Conservation (phyloP, 2,329 filamentous ascomycete species). For the Colletotrichum salicis region DNA sequence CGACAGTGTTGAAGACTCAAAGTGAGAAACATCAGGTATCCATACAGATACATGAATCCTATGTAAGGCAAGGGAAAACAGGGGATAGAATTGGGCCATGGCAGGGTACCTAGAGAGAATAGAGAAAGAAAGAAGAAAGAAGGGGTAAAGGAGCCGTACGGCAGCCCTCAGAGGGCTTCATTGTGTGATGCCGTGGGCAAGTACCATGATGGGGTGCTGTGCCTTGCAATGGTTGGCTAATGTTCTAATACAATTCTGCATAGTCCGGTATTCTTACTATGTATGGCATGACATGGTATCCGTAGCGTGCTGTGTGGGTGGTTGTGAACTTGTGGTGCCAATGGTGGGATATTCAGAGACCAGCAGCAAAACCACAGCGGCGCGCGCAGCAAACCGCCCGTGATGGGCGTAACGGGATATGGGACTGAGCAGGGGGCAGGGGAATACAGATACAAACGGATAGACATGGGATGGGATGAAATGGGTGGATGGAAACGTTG, state of each 20-base stretch:
- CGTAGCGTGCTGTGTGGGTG: neutral
- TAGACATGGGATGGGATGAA: neutral
- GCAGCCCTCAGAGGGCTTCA: neutral
- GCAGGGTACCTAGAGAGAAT: neutral
- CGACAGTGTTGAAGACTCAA: neutral
- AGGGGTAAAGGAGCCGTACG: neutral
- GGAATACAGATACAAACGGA: neutral
- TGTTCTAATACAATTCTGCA: neutral
- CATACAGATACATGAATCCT: constrained; percentile 15
- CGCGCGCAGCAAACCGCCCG: neutral
- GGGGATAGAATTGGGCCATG: neutral
- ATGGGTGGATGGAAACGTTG: neutral
- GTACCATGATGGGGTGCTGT: neutral
- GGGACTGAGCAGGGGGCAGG: neutral
- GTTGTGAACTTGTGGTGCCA: constrained; percentile 4
- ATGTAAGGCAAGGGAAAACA: constrained; percentile 20
- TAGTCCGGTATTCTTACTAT: neutral
- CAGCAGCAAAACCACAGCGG: neutral
- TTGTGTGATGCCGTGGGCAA: neutral
- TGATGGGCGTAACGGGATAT: neutral
- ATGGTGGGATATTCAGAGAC: constrained; percentile 2
- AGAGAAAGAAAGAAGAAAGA: constrained; percentile 5
- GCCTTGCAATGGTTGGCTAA: constrained; percentile 2
- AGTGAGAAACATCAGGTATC: neutral
- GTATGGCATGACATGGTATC: neutral